Evolutionary conservation across 352 stramenopile species (phyloP), one percentile per base, ranked within the genome.

Genomic region (Hyaloperonospora brassicae): DNA sequence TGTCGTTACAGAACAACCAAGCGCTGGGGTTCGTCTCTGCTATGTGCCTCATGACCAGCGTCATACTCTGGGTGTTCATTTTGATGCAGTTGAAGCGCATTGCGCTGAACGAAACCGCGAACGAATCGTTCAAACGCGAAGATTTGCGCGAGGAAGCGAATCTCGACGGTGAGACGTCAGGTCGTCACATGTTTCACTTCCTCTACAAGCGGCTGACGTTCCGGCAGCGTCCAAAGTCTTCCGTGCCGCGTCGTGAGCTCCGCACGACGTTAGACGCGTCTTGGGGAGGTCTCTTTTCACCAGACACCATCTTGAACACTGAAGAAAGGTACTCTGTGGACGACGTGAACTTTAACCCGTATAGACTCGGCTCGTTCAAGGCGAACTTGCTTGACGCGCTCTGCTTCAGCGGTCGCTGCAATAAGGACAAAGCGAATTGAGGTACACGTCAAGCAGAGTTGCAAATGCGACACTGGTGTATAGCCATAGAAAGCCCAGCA

Each of bases 61-160:
- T 87, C 27, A 65, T 90, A 43, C 48, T 90, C 5, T 88, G 77
- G 71, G 50, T 80, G 1, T 88, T 93, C 57, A 57, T 93, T 24
- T 50, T 88, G 24, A 83, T 87, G 54, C 82, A 93, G 40, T 58
- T 93, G 1, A 71, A 73, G 41, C 82, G 82, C 30, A 86, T 93
- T 51, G 56, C 66, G 8, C 72, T 72, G 49, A 93, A 93, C 34
- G 71, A 72, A 47, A 90, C 82, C 3, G 80, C 82, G 3, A 89
- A 86, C 52, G 82, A 93, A 57, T 76, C 79, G 10, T 93, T 93
- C 47, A 93, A 93, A 62, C 82, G 82, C 34, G 76, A 89, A 60
- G 73, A 79, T 17, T 59, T 90, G n/a, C 72, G 62, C 34, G 70
- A 82, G n/a, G 56, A 77, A 59, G 78, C 75, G 2, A 62, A 75